A percentile compares a stretch with the other conserved stretches of the same genome.
These are phyloP conservation scores for Senna siamea DNA, from an alignment of 306 rosid genomes.

Conservation along the genomic window DNA sequence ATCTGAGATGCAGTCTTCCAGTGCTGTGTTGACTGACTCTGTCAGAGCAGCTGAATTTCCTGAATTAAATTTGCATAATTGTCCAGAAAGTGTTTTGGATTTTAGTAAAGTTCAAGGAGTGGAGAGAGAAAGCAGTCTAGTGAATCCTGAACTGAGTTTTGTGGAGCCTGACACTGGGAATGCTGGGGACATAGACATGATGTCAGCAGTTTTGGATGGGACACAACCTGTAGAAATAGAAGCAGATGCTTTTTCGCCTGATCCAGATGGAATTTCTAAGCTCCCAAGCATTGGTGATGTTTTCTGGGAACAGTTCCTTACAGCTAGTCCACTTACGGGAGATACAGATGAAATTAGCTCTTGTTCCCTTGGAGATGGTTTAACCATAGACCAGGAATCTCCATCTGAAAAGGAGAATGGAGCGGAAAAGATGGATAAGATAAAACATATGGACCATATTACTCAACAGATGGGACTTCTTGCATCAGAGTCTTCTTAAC, in stretches of 20 bases:
- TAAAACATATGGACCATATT: constrained; percentile 54
- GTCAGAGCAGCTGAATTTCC: constrained; percentile 44
- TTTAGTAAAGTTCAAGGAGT: constrained; percentile 46
- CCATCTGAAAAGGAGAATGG: constrained; percentile 45
- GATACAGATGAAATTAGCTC: constrained; percentile 56
- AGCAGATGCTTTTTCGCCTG: constrained; percentile 48
- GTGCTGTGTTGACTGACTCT: constrained; percentile 38
- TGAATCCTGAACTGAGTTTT: constrained; percentile 44
- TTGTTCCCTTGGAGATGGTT: constrained; percentile 50
- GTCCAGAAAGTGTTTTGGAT: constrained; percentile 44
- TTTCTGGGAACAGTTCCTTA: constrained; percentile 72
- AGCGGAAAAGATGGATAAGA: constrained; percentile 55
- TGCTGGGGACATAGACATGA: constrained; percentile 44
- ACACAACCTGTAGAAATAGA: constrained; percentile 47
- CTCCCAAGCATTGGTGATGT: constrained; percentile 68
- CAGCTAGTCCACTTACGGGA: constrained; percentile 47
- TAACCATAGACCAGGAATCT: constrained; percentile 48
- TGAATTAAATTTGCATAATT: constrained; percentile 32
- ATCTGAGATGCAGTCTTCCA: constrained; percentile 47
- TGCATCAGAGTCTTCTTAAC: constrained; percentile 47
- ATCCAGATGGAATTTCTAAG: constrained; percentile 51
- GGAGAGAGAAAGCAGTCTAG: constrained; percentile 41
- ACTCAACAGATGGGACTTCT: constrained; percentile 75
- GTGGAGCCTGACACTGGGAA: constrained; percentile 43
- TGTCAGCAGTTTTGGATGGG: constrained; percentile 58